A percentile compares a stretch with the other conserved stretches of the same genome.
Evolutionary conservation across 2,329 filamentous ascomycete species (phyloP).

Genomic region (Stachybotrys chlorohalonatus): DNA sequence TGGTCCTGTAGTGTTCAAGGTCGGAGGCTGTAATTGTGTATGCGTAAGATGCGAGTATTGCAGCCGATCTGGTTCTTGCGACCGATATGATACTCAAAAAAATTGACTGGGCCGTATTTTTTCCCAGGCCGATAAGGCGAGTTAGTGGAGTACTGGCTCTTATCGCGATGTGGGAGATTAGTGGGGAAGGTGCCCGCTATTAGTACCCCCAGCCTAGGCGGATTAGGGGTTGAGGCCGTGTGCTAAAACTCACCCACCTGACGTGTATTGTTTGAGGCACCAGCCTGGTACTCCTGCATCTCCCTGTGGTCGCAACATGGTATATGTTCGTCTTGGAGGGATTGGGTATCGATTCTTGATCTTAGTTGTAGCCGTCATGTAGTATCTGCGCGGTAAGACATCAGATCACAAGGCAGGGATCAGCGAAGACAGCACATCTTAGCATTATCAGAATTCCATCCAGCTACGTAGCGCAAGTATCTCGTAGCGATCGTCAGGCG

Average conservation of each 20-base stretch:
- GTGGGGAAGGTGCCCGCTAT: conserved; percentile 7
- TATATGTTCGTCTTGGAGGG: too few species aligned
- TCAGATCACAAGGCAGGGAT: not conserved
- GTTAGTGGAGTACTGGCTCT: conserved; percentile 3
- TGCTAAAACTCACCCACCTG: conserved; percentile 5
- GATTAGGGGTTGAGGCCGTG: not conserved
- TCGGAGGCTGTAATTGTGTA: too few species aligned
- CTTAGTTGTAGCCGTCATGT: too few species aligned
- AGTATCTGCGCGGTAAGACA: too few species aligned
- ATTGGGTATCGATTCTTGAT: too few species aligned
- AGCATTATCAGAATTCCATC: conserved; percentile 18
- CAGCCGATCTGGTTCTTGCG: conserved; percentile 3
- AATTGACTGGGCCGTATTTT: conserved; percentile 16
- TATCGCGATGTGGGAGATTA: conserved; percentile 14
- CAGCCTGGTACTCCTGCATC: not conserved
- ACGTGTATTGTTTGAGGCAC: not conserved
- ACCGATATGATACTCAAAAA: conserved; percentile 9
- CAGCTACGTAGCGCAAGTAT: conserved; percentile 26
- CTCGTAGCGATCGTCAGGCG: conserved; percentile 27
- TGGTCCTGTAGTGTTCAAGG: too few species aligned
- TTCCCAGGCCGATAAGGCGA: conserved; percentile 19
- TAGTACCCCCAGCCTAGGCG: not conserved
- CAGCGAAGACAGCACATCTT: not conserved
- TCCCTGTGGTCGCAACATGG: too few species aligned
- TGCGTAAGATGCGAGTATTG: not conserved